Evolutionary conservation across 768 basidiomycete species (phyloP).

Genomic region (Naganishia friedmannii): DNA sequence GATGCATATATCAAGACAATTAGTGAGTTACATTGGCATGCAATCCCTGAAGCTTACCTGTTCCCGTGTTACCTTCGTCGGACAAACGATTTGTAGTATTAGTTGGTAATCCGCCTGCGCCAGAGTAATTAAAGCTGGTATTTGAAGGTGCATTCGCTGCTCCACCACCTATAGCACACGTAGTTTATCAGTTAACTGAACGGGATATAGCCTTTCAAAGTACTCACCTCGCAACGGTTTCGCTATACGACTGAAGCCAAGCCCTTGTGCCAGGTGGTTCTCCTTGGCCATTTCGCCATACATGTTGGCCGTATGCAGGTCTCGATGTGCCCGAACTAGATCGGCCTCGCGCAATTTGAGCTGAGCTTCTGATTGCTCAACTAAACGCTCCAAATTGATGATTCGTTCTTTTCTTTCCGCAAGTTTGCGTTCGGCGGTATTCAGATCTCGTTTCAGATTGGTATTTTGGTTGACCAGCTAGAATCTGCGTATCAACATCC

Average conservation of each 20-base stretch:
- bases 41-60: not conserved
- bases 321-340: slow-evolving; percentile 65
- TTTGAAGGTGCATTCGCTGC: not conserved
- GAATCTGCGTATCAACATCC: slow-evolving; percentile 31
- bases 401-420: slow-evolving; percentile 96
- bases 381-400: slow-evolving; percentile 85
- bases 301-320: slow-evolving; percentile 21
- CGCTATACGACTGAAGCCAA: slow-evolving; percentile 63
- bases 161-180: slow-evolving; percentile 5
- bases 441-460: slow-evolving; percentile 92
- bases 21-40: not conserved
- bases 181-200: not conserved
- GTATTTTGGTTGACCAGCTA: slow-evolving; percentile 99
- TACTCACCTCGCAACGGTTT: slow-evolving; percentile 79
- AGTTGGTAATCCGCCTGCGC: not conserved
- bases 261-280: slow-evolving; percentile 77
- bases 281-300: slow-evolving; percentile 64
- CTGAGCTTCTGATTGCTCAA: slow-evolving; percentile 92
- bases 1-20: not conserved
- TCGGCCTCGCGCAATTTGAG: slow-evolving; percentile 87
- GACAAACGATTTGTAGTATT: not conserved
- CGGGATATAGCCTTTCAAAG: not conserved
- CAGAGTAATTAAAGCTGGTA: not conserved
- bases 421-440: slow-evolving; percentile 92
- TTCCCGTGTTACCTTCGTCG: slow-evolving; percentile 5